Percentiles rank a stretch among this genome's conserved stretches.
Conservation (phyloP, 2,329 filamentous ascomycete genomes). For the Xylaria sp. region DNA sequence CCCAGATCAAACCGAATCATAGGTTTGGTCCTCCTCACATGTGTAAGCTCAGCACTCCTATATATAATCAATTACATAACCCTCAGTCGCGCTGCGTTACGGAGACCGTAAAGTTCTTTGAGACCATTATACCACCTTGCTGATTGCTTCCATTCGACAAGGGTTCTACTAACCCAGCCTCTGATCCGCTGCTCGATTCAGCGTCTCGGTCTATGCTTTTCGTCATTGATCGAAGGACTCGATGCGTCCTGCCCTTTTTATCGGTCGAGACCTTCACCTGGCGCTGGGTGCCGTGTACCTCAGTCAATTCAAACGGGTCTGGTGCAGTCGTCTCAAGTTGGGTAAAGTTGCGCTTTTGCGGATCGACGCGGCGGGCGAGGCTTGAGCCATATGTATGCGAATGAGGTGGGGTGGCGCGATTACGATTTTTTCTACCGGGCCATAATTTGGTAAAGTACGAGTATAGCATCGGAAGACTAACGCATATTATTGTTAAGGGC, state of each 20-base stretch:
- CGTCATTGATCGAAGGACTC: conserved; percentile 13
- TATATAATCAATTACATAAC: background rate
- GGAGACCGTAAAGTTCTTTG: conserved; percentile 37
- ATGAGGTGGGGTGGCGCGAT: conserved; percentile 12
- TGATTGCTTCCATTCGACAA: background rate
- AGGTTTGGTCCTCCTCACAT: background rate
- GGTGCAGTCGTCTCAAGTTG: conserved; percentile 23
- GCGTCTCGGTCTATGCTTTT: conserved; percentile 32
- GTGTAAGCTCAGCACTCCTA: background rate
- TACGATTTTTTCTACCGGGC: conserved; percentile 6
- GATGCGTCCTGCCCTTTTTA: conserved; percentile 5
- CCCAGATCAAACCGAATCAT: conserved; percentile 3
- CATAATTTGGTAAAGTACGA: conserved; percentile 32
- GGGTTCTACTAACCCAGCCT: conserved; percentile 27
- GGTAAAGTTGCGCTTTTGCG: conserved; percentile 34
- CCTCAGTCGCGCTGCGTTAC: conserved; percentile 32
- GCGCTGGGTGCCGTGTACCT: conserved; percentile 25
- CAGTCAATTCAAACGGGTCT: conserved; percentile 39
- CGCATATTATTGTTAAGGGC: conserved; percentile 37
- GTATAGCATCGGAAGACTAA: conserved; percentile 42
- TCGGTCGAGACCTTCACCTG: conserved; percentile 35
- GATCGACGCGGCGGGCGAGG: conserved; percentile 30
- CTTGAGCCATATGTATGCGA: conserved; percentile 31
- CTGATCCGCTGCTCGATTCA: conserved; percentile 35
- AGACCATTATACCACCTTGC: conserved; percentile 38